A percentile compares a stretch with the other conserved stretches of the same genome.
Evolutionary conservation across 208 protist species (phyloP).

Genomic region (Acanthamoeba pearcei): DNA sequence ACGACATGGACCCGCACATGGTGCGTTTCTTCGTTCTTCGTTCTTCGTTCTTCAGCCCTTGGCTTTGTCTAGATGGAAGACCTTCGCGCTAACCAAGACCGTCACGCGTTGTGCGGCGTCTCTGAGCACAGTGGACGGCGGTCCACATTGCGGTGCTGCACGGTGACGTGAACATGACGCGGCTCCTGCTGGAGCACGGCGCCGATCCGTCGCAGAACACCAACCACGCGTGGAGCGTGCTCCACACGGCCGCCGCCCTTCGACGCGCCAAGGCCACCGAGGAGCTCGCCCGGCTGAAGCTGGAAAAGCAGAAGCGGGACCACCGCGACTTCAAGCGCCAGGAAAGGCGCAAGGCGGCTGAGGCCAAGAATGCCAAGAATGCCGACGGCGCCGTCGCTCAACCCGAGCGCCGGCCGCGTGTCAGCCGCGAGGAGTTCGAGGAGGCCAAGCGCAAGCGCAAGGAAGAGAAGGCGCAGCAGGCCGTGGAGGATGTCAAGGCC

Average conservation of each 20-base stretch:
- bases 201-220: slow-evolving; percentile 58
- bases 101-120: neutral
- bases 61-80: no score
- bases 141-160: slow-evolving; percentile 47
- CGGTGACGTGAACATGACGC: slow-evolving; percentile 33
- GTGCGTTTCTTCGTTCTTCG: neutral
- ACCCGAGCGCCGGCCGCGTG: neutral
- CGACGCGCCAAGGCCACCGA: slow-evolving; percentile 31
- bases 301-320: neutral
- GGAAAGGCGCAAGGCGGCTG: neutral
- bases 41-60: neutral
- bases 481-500: neutral
- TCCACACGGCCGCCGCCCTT: slow-evolving; percentile 28
- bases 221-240: slow-evolving; percentile 59
- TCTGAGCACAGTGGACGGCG: slow-evolving; percentile 28
- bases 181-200: slow-evolving; percentile 52
- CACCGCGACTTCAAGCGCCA: neutral
- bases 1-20: slow-evolving; percentile 64
- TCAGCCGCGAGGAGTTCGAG: neutral
- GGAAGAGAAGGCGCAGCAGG: neutral
- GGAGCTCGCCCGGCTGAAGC: neutral
- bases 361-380: neutral
- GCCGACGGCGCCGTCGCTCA: neutral
- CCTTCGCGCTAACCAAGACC: neutral
- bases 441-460: slow-evolving; percentile 43